phyloP scores from a whole-genome alignment of 1,139 yeast species.

The Saccharomyces pastorianus region DNA sequence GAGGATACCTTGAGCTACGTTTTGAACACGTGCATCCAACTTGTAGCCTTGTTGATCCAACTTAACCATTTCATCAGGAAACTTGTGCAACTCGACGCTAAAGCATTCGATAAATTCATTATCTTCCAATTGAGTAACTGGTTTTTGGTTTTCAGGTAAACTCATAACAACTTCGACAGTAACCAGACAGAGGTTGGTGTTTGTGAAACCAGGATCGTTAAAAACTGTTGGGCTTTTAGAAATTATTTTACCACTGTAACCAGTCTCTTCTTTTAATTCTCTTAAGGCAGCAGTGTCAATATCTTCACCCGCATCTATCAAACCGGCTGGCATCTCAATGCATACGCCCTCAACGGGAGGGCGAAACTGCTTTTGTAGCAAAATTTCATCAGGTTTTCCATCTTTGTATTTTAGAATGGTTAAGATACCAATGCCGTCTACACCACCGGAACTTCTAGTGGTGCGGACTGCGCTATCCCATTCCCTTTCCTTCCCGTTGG shows the following conservation, averaged over 20 bases:
- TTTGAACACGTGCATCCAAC: constrained; percentile 81
- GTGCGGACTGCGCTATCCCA: constrained; percentile 92
- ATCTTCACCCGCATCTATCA: constrained; percentile 76
- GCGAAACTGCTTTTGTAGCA: constrained; percentile 80
- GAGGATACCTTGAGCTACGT: constrained; percentile 69
- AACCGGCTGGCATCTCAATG: constrained; percentile 91
- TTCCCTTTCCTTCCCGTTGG: constrained; percentile 49
- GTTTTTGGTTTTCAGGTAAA: constrained; percentile 56
- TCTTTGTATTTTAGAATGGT: constrained; percentile 52
- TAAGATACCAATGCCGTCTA: constrained; percentile 86
- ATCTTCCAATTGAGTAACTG: constrained; percentile 71
- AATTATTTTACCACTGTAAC: constrained; percentile 53
- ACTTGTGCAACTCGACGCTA: constrained; percentile 50
- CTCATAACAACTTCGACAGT: constrained; percentile 68
- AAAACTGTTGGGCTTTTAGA: constrained; percentile 50
- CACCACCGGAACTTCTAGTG: constrained; percentile 57
- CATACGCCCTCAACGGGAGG: constrained; percentile 87
- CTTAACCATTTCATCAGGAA: constrained; percentile 47
- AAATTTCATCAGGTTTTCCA: constrained; percentile 44
- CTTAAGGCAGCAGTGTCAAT: constrained; percentile 75
- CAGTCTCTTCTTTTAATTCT: constrained; percentile 87
- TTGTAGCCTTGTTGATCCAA: constrained; percentile 59
- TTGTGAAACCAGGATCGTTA: constrained; percentile 92
- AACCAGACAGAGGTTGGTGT: constrained; percentile 77
- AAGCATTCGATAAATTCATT: constrained; percentile 84